These are phyloP conservation scores for Coniosporium tulheliwenetii DNA, from an alignment of 2,329 filamentous ascomycete genomes.

Conservation along the genomic window DNA sequence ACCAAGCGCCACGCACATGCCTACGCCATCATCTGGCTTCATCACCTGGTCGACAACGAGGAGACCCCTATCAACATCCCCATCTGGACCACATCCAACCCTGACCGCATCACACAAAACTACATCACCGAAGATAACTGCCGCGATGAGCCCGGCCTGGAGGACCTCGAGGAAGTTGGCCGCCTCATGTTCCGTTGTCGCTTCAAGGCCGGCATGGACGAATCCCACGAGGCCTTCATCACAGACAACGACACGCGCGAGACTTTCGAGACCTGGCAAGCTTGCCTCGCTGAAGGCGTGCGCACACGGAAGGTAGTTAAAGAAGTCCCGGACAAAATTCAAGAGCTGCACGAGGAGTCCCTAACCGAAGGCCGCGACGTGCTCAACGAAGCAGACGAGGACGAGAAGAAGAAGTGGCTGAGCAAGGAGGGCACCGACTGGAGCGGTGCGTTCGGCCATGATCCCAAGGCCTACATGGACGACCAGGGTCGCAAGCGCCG, in stretches of 20 bases:
- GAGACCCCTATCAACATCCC: constrained; percentile 69
- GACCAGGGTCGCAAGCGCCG: constrained; percentile 34
- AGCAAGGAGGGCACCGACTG: constrained; percentile 69
- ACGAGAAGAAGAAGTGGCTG: constrained; percentile 66
- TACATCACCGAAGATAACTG: constrained; percentile 75
- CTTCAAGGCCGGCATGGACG: constrained; percentile 84
- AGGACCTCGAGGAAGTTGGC: constrained; percentile 64
- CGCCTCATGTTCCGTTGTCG: constrained; percentile 63
- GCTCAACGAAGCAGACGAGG: constrained; percentile 53
- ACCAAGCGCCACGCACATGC: constrained; percentile 56
- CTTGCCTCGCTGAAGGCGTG: constrained; percentile 77
- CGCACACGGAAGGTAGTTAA: constrained; percentile 53
- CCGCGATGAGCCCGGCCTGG: constrained; percentile 50
- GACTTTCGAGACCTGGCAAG: constrained; percentile 90
- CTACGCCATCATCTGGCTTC: constrained; percentile 73
- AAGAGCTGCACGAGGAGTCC: constrained; percentile 67
- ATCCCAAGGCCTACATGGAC: constrained; percentile 48
- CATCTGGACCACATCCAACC: constrained; percentile 70
- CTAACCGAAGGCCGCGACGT: constrained; percentile 68
- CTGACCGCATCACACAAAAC: constrained; percentile 69
- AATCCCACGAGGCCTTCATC: constrained; percentile 70
- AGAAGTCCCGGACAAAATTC: constrained; percentile 57
- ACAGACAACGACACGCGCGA: constrained; percentile 79
- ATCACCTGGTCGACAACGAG: constrained; percentile 69
- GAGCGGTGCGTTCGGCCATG: constrained; percentile 71